A percentile compares a stretch with the other conserved stretches of the same genome.
Conservation (phyloP, 129 eudicot species). For the Sambucus nigra region DNA sequence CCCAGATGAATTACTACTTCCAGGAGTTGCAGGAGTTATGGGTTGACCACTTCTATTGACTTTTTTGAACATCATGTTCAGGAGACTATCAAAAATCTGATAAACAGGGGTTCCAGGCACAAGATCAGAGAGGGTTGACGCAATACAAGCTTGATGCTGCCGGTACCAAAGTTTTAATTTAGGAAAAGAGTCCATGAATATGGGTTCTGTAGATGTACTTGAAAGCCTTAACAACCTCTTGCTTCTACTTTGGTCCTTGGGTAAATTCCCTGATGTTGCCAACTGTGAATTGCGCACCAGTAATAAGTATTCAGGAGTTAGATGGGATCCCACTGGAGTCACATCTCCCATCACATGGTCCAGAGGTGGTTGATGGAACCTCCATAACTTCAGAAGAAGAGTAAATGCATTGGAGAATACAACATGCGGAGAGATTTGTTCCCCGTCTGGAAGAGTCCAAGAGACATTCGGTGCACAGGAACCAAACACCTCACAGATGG, state of each 20-base stretch:
- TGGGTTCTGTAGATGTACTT: slow-evolving; percentile 46
- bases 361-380: slow-evolving; percentile 78
- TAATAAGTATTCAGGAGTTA: slow-evolving; percentile 83
- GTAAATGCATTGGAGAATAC: slow-evolving; percentile 90
- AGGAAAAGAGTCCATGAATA: slow-evolving; percentile 77
- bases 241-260: slow-evolving; percentile 29
- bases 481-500: slow-evolving; percentile 90
- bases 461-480: slow-evolving; percentile 65
- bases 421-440: slow-evolving; percentile 61
- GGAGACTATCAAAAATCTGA: slow-evolving; percentile 73
- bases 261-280: slow-evolving; percentile 37
- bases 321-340: slow-evolving; percentile 64
- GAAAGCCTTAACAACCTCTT: slow-evolving; percentile 31
- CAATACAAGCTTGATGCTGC: slow-evolving; percentile 86
- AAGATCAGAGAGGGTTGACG: slow-evolving; percentile 72
- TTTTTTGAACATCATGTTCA: slow-evolving; percentile 71
- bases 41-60: slow-evolving; percentile 53
- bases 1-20: slow-evolving; percentile 65
- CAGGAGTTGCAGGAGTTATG: slow-evolving; percentile 48
- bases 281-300: slow-evolving; percentile 67
- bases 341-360: slow-evolving; percentile 62
- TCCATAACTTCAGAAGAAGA: slow-evolving; percentile 84
- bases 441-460: slow-evolving; percentile 67
- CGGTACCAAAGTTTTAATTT: slow-evolving; percentile 75
- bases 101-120: slow-evolving; percentile 78